Evolutionary conservation across 116 monocot species (phyloP).

Genomic region (Posidonia oceanica): DNA sequence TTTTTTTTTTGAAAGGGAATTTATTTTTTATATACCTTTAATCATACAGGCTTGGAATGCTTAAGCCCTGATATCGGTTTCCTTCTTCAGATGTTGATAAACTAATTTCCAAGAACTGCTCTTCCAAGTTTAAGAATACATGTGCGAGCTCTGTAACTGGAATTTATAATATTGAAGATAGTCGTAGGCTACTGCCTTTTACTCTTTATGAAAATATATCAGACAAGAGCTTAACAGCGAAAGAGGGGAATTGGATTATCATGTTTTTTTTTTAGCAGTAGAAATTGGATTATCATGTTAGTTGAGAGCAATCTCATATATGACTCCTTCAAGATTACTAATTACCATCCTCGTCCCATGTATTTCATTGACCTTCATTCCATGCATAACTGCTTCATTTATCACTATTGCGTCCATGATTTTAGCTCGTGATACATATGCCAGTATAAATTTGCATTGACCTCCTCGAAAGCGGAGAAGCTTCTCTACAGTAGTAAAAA

Average conservation of each 20-base stretch:
- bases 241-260: neutral
- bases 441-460: conserved; percentile 70
- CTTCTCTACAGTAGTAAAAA: conserved; percentile 67
- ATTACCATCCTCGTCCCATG: conserved; percentile 51
- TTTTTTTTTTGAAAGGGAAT: no score
- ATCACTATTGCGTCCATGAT: conserved; percentile 70
- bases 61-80: no score
- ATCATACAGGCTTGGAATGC: no score
- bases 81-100: no score
- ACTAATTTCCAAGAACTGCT: no score
- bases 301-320: conserved; percentile 65
- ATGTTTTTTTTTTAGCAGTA: no score
- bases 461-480: conserved; percentile 27
- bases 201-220: no score
- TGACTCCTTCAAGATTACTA: conserved; percentile 74
- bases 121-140: no score
- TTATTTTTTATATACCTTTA: no score
- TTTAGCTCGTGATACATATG: conserved; percentile 87
- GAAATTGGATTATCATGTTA: conserved; percentile 1
- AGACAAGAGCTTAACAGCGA: neutral
- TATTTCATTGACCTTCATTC: conserved; percentile 64
- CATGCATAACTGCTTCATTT: conserved; percentile 46
- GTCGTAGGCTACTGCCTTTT: no score
- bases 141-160: no score
- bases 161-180: no score